Conservation (phyloP, 805 yeast genomes). For the Candida alai region DNA sequence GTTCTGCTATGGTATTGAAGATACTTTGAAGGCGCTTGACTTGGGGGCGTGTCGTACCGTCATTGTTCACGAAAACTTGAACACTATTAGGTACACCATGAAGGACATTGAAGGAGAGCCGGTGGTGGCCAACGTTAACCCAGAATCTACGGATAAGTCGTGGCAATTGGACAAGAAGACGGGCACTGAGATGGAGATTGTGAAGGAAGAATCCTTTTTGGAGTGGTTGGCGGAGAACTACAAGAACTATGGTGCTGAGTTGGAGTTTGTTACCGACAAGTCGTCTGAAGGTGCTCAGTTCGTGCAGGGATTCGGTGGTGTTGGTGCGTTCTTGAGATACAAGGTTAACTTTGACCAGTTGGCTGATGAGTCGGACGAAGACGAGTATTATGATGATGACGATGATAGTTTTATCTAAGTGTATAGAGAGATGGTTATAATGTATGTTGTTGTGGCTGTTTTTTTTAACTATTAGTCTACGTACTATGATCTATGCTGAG, state of each 20-base stretch:
- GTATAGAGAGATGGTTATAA: not conserved
- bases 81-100: constrained; percentile 75
- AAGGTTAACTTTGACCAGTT: constrained; percentile 96
- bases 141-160: constrained; percentile 69
- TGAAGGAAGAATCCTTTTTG: constrained; percentile 77
- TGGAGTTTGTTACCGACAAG: constrained; percentile 95
- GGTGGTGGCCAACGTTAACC: constrained; percentile 67
- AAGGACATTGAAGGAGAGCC: constrained; percentile 80
- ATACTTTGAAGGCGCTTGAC: constrained; percentile 93
- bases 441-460: no score
- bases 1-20: constrained; percentile 96
- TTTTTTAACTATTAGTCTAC: no score
- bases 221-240: constrained; percentile 99
- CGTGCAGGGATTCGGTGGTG: constrained; percentile 97
- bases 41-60: constrained; percentile 93
- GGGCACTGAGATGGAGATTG: constrained; percentile 88
- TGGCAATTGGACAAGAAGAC: constrained; percentile 77
- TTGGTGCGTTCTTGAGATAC: constrained; percentile 94
- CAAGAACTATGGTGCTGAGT: constrained; percentile 87
- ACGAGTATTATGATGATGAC: constrained; percentile 76
- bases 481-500: no score
- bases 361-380: constrained; percentile 81
- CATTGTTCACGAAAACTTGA: constrained; percentile 90
- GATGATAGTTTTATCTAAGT: constrained; percentile 29
- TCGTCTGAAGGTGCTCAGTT: constrained; percentile 99